Conservation (phyloP, 768 basidiomycete species). For the Lactarius evosmus region DNA sequence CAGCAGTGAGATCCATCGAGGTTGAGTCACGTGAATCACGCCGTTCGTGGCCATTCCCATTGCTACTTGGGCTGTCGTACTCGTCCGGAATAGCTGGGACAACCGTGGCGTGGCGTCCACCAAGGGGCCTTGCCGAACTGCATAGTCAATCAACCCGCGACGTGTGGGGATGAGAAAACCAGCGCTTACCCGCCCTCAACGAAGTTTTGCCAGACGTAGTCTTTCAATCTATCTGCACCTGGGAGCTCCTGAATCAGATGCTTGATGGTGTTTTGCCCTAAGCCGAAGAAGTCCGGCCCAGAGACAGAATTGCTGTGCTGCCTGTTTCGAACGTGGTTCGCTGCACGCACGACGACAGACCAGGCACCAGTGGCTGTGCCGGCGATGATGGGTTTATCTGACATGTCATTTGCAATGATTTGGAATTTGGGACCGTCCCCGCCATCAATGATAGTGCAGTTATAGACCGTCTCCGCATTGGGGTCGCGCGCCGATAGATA, state of each 20-base stretch:
- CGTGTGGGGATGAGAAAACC: conserved; percentile 11
- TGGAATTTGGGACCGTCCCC: conserved; percentile 86
- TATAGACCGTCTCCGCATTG: conserved; percentile 64
- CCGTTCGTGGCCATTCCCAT: conserved; percentile 26
- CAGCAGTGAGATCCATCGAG: conserved; percentile 21
- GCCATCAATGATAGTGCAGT: conserved; percentile 80
- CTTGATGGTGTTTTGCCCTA: conserved; percentile 86
- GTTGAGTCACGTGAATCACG: conserved; percentile 21
- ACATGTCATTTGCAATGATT: conserved; percentile 69
- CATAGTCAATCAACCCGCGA: conserved; percentile 26
- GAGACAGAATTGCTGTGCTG: conserved; percentile 87
- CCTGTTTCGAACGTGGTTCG: conserved; percentile 74
- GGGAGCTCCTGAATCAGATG: conserved; percentile 85
- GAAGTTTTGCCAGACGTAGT: conserved; percentile 87
- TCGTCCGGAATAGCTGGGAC: conserved; percentile 79
- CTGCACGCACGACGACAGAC: conserved; percentile 79
- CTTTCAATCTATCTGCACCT: conserved; percentile 62
- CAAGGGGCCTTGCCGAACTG: conserved; percentile 54
- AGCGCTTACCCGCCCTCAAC: conserved; percentile 76
- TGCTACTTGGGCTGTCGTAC: conserved; percentile 45
- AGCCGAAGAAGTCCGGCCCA: conserved; percentile 84
- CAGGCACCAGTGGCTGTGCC: conserved; percentile 89
- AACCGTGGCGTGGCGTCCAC: conserved; percentile 79
- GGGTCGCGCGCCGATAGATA: conserved; percentile 77
- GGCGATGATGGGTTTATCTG: conserved; percentile 70